Percentiles rank a stretch among this genome's conserved stretches.
Evolutionary conservation across 306 rosid genomes (phyloP).

Genomic region (Malus orientalis): DNA sequence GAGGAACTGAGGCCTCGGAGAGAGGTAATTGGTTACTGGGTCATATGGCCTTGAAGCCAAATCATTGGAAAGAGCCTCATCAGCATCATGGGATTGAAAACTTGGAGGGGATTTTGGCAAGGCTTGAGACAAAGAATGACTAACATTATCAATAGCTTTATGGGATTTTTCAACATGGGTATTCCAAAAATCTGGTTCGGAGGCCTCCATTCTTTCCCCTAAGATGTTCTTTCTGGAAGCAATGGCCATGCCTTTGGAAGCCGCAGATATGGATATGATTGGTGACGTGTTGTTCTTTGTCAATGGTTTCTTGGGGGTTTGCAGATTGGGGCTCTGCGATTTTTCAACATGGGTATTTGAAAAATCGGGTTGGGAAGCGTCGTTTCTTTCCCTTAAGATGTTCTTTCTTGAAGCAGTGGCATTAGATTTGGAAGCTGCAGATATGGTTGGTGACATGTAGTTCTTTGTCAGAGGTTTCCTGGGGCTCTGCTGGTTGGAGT

Average conservation of each 20-base stretch:
- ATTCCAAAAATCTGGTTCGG: neutral
- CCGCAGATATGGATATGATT: slow-evolving; percentile 18
- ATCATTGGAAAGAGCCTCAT: neutral
- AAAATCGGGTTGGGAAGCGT: neutral
- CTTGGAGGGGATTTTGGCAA: slow-evolving; percentile 1
- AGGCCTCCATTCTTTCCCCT: slow-evolving; percentile 21
- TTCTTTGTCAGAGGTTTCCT: slow-evolving; percentile 19
- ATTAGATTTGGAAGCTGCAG: slow-evolving; percentile 29
- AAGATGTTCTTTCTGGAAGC: slow-evolving; percentile 20
- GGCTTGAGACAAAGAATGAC: neutral
- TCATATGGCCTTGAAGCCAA: slow-evolving; percentile 23
- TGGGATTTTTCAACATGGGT: slow-evolving; percentile 3
- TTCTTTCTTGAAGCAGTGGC: slow-evolving; percentile 15
- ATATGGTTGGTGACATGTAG: slow-evolving; percentile 25
- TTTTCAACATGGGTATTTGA: slow-evolving; percentile 5
- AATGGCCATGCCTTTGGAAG: slow-evolving; percentile 20
- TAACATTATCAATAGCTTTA: neutral
- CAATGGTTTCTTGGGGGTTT: slow-evolving; percentile 6
- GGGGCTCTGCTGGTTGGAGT: neutral
- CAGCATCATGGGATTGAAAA: neutral
- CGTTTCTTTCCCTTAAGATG: slow-evolving; percentile 28
- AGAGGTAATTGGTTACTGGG: slow-evolving; percentile 34
- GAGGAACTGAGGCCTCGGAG: slow-evolving; percentile 45
- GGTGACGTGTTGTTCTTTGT: slow-evolving; percentile 26
- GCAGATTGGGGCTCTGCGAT: neutral